phyloP scores from a whole-genome alignment of 73 alveolate genomes.

The Paramecium bursaria region DNA sequence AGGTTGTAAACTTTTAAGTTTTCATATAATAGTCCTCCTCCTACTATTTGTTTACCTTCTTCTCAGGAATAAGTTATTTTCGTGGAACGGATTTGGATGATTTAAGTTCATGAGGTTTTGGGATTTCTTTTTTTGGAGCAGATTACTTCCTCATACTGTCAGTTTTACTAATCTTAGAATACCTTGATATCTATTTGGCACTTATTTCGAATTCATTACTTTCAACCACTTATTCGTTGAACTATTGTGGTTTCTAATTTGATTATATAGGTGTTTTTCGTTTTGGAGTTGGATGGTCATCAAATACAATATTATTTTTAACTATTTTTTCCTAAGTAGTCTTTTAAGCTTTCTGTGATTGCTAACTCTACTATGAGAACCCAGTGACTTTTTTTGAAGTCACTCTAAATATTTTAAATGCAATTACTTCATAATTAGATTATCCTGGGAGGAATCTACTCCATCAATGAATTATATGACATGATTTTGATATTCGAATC shows the following conservation, averaged over 20 bases:
- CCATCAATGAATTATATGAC: neutral
- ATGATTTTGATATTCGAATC: slow-evolving; percentile 6
- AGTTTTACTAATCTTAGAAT: slow-evolving; percentile 13
- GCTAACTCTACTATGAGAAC: slow-evolving; percentile 1
- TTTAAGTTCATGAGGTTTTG: neutral
- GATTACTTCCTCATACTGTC: slow-evolving; percentile 39
- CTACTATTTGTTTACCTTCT: neutral
- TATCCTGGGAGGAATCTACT: slow-evolving; percentile 29
- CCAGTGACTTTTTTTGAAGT: slow-evolving; percentile 57
- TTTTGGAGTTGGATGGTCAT: slow-evolving; percentile 57
- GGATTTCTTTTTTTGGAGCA: neutral
- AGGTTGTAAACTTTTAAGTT: slow-evolving; percentile 36
- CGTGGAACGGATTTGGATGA: slow-evolving; percentile 39
- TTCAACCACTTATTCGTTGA: neutral
- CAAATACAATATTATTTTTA: slow-evolving; percentile 42
- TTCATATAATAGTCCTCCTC: slow-evolving; percentile 12
- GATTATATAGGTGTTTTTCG: neutral
- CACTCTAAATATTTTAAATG: neutral
- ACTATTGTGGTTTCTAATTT: slow-evolving; percentile 1
- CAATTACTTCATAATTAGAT: slow-evolving; percentile 40
- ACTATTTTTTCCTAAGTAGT: slow-evolving; percentile 20
- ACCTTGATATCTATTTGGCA: slow-evolving; percentile 4
- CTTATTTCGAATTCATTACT: slow-evolving; percentile 42
- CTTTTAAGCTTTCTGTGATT: slow-evolving; percentile 15
- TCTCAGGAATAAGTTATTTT: slow-evolving; percentile 13